Conservation (phyloP, 495 filamentous ascomycete species). For the Aspergillus leporis region DNA sequence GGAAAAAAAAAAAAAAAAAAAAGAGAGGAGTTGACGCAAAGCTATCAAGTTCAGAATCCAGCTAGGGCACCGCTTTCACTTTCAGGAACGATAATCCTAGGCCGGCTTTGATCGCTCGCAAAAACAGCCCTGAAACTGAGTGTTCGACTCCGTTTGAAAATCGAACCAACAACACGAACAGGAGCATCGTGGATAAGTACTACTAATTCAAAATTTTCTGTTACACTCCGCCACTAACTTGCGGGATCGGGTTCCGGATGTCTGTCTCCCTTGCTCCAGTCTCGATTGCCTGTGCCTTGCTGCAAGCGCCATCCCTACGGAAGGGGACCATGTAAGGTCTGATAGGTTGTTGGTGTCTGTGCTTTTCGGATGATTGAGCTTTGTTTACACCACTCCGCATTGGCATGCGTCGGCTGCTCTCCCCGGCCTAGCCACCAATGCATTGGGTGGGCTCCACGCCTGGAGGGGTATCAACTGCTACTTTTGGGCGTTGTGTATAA, state of each 20-base stretch:
- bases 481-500: slow-evolving; percentile 40
- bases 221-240: slow-evolving; percentile 10
- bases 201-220: background rate
- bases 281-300: slow-evolving; percentile 40
- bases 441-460: slow-evolving; percentile 9
- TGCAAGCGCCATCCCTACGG: slow-evolving; percentile 42
- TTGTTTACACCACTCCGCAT: slow-evolving; percentile 46
- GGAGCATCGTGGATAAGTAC: background rate
- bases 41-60: background rate
- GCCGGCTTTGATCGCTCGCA: background rate
- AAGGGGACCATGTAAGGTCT: slow-evolving; percentile 48
- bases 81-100: background rate
- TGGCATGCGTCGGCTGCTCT: slow-evolving; percentile 41
- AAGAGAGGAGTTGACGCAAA: background rate
- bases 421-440: slow-evolving; percentile 31
- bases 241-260: slow-evolving; percentile 24
- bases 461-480: slow-evolving; percentile 17
- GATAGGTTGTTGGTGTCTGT: slow-evolving; percentile 46
- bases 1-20: too few relatives aligned
- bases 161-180: background rate
- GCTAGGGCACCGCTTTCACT: background rate
- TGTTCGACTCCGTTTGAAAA: background rate
- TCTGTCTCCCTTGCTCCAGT: slow-evolving; percentile 38
- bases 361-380: slow-evolving; percentile 31
- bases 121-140: background rate